Evolutionary conservation across 441 rosid species (phyloP), one percentile per base, ranked within the genome.

Genomic region (Croton setiger): DNA sequence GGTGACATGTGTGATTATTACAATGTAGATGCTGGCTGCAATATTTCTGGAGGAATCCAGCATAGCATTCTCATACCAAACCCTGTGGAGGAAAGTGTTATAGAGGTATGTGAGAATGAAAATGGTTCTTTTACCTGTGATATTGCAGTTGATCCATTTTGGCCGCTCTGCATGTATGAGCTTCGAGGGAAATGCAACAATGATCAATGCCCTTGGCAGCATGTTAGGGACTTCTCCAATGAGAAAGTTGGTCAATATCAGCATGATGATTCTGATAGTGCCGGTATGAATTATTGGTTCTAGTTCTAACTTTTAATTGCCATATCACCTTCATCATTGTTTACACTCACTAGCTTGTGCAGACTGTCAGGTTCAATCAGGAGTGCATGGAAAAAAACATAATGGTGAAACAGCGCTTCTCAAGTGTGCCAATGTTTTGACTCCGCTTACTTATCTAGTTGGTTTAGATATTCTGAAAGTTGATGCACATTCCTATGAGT

Each of bases 131-230:
- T 87, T 76, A 70, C 82, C 63, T 67, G 83, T 72, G 74, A 79
- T 84, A 57, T 77, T 72, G 79, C 84, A 39, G 71, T 92, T 73
- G 93, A 95, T 69, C 97, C 95, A 64, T 88, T 81, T 73, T 83
- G 91, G 95, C 92, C 97, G 20, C 85, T 95, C 36, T 95, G 98
- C 81, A 80, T 87, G 87, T 95, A 84, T 41, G 99, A 95, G 79
- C 93, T 95, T 56, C 89, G 99, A 61, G 99, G 99, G 74, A 92
- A 89, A 79, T 95, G 99, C 86, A 95, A 92, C 76, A 87, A 92
- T 77, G 89, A 89, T 71, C 91, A 87, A 70, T 95, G 99, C 69
- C 89, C 92, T 63, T 92, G 91, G 97, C 99, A 95, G 84, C 99
- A 95, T 79, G 76, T 85, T 61, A 86, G 83, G 77, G 88, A 85